Conservation (phyloP, 2,329 filamentous ascomycete genomes). For the Balansia obtecta region DNA sequence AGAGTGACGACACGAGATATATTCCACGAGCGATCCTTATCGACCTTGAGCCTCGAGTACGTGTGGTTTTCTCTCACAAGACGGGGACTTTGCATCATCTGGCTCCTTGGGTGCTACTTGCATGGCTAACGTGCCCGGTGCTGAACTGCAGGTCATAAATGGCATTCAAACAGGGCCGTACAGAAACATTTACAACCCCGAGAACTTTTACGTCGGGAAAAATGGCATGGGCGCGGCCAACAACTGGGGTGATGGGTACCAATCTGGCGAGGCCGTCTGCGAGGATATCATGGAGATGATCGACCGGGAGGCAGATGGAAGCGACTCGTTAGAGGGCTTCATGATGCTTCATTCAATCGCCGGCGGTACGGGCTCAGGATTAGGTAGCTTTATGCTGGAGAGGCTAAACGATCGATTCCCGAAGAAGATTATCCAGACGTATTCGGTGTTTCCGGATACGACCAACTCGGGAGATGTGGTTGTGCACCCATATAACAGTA, state of each 20-base stretch:
- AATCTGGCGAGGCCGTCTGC: slow-evolving; percentile 79
- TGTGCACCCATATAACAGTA: slow-evolving; percentile 95
- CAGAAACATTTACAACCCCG: slow-evolving; percentile 98
- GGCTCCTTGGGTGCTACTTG: neutral
- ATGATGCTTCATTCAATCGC: slow-evolving; percentile 99
- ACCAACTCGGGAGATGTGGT: slow-evolving; percentile 81
- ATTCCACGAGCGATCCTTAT: slow-evolving; percentile 93
- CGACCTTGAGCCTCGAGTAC: slow-evolving; percentile 81
- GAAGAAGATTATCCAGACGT: slow-evolving; percentile 98
- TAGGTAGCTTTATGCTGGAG: slow-evolving; percentile 90
- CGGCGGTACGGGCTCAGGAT: slow-evolving; percentile 88
- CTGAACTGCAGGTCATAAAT: slow-evolving; percentile 55
- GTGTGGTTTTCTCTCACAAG: slow-evolving; percentile 2
- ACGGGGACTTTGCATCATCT: neutral
- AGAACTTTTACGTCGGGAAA: slow-evolving; percentile 96
- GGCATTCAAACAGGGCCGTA: slow-evolving; percentile 87
- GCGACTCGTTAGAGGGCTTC: slow-evolving; percentile 95
- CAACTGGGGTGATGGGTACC: slow-evolving; percentile 96
- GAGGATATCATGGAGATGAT: slow-evolving; percentile 99
- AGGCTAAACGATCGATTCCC: slow-evolving; percentile 94
- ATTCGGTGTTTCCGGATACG: slow-evolving; percentile 95
- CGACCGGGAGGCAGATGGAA: slow-evolving; percentile 93
- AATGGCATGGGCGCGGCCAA: slow-evolving; percentile 90
- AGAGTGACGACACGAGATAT: slow-evolving; percentile 97
- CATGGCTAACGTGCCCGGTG: neutral